These are phyloP conservation scores for Cardiospermum halicacabum DNA, from an alignment of 345 rosid genomes.

Conservation along the genomic window DNA sequence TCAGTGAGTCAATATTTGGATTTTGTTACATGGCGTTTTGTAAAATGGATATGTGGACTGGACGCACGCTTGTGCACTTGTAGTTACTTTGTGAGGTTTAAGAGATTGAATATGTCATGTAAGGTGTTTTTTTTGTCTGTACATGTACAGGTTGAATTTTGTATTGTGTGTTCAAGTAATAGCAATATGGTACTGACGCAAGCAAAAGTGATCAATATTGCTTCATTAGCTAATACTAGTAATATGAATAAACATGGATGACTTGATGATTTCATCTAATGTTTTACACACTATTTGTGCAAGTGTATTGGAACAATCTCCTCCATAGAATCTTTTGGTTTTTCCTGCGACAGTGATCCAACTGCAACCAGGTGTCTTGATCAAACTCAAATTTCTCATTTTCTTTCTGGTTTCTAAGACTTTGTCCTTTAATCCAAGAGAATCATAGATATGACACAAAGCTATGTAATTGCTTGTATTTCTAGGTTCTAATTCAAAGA, in stretches of 20 bases:
- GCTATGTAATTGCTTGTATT: constrained; percentile 22
- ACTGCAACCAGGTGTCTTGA: constrained; percentile 21
- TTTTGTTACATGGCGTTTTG: too few relatives aligned
- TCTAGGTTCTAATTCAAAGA: constrained; percentile 24
- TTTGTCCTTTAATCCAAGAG: constrained; percentile 5
- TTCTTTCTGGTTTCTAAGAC: constrained; percentile 12
- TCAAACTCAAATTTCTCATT: constrained; percentile 21
- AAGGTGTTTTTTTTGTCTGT: too few relatives aligned
- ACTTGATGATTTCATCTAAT: constrained; percentile 9
- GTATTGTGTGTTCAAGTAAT: too few relatives aligned
- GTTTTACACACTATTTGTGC: constrained; percentile 7
- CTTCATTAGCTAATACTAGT: too few relatives aligned
- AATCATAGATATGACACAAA: constrained; percentile 22
- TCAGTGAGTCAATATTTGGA: too few relatives aligned
- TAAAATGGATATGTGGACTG: too few relatives aligned
- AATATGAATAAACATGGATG: background rate
- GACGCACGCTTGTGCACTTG: too few relatives aligned
- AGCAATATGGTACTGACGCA: too few relatives aligned
- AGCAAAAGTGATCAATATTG: too few relatives aligned
- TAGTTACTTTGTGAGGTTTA: background rate
- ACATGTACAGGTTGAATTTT: too few relatives aligned
- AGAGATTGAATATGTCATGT: too few relatives aligned
- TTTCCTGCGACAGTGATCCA: constrained; percentile 21
- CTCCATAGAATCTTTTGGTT: constrained; percentile 18
- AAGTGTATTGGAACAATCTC: constrained; percentile 14